These are phyloP conservation scores for Biscutella laevigata DNA, from an alignment of 441 rosid species.

Conservation along the genomic window DNA sequence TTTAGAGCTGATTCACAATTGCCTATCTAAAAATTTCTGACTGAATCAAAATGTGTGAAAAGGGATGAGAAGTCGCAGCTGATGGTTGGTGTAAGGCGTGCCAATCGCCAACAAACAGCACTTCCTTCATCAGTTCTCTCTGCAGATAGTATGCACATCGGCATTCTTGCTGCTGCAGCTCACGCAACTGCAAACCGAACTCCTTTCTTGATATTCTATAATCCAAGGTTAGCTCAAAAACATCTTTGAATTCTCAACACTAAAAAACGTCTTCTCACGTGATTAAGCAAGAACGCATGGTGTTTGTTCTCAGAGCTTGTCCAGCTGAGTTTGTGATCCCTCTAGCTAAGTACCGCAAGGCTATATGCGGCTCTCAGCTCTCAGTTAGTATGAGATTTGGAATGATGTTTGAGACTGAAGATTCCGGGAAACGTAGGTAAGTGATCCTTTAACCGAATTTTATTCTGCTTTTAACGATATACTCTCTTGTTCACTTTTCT, in stretches of 20 bases:
- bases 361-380: slow-evolving; percentile 76
- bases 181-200: slow-evolving; percentile 84
- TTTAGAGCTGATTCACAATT: not conserved
- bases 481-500: not conserved
- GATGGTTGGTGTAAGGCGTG: slow-evolving; percentile 88
- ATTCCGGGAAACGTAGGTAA: slow-evolving; percentile 83
- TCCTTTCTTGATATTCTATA: slow-evolving; percentile 82
- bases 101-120: slow-evolving; percentile 80
- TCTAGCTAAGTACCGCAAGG: slow-evolving; percentile 62
- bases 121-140: slow-evolving; percentile 90
- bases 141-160: slow-evolving; percentile 98
- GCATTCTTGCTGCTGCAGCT: slow-evolving; percentile 97
- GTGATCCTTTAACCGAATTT: not conserved
- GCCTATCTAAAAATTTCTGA: no score
- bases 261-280: not conserved
- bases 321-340: slow-evolving; percentile 91
- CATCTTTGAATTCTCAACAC: not conserved
- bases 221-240: slow-evolving; percentile 60
- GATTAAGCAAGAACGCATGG: slow-evolving; percentile 2
- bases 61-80: slow-evolving; percentile 97
- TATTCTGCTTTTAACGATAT: not conserved
- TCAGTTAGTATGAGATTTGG: slow-evolving; percentile 97
- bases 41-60: not conserved
- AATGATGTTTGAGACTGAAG: slow-evolving; percentile 98
- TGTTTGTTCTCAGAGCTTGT: slow-evolving; percentile 53